These are phyloP conservation scores for Silene coronaria DNA, from an alignment of 179 eudicot species.

Conservation along the genomic window DNA sequence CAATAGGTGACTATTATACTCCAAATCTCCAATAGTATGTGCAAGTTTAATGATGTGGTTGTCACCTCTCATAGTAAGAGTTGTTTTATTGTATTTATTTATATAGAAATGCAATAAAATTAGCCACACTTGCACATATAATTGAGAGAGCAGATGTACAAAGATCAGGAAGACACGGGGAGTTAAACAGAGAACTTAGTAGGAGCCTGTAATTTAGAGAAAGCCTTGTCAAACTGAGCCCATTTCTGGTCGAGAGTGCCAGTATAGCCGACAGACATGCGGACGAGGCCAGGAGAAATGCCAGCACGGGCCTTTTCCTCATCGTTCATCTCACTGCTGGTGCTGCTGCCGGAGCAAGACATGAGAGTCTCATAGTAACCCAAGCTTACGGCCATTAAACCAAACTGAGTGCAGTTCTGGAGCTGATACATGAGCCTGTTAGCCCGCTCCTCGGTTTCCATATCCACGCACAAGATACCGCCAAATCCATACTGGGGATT, in stretches of 20 bases:
- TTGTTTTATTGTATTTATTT: background rate
- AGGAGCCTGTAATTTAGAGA: conserved; percentile 39
- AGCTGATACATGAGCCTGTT: conserved; percentile 64
- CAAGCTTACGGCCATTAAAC: conserved; percentile 89
- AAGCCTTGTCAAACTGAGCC: conserved; percentile 80
- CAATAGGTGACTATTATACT: too few species aligned
- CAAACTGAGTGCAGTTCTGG: conserved; percentile 78
- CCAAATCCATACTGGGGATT: conserved; percentile 73
- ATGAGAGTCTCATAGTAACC: conserved; percentile 95
- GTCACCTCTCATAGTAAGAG: too few species aligned
- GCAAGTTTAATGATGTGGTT: too few species aligned
- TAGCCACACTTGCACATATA: background rate
- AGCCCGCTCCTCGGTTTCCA: conserved; percentile 79
- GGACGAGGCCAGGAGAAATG: conserved; percentile 76
- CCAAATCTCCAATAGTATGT: too few species aligned
- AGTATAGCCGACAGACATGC: conserved; percentile 84
- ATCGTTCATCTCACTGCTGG: conserved; percentile 79
- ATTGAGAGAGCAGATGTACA: background rate
- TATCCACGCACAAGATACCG: conserved; percentile 76
- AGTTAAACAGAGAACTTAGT: conserved; percentile 19
- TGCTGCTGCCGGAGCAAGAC: conserved; percentile 93
- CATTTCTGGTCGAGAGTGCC: conserved; percentile 90
- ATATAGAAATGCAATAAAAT: background rate
- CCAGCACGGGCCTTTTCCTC: conserved; percentile 75
- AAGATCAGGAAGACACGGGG: background rate